Evolutionary conservation across 495 filamentous ascomycete species (phyloP), one percentile per base, ranked within the genome.

Genomic region (Cudoniella acicularis): DNA sequence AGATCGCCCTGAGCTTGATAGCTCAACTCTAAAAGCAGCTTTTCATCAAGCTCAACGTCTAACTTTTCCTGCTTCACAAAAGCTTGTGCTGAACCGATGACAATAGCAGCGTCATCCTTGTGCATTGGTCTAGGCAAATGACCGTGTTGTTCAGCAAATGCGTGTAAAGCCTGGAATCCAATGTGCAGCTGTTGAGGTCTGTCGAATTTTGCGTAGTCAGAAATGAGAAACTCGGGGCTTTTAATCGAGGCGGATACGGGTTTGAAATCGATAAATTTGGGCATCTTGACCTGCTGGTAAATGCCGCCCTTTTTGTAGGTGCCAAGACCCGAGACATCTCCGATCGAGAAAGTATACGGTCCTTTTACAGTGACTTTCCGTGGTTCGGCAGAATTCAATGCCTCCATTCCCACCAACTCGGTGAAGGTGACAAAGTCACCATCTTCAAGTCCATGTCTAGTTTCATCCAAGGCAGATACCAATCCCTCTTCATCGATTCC

Each of bases 151-250:
- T 89, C 83, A 0, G 77, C 81, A 68, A 96, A 99, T 23, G 84
- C 81, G 70, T 96, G 90, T 23, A 99, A 79, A 23, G 92, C 92
- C 72, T 99, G 93, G 66, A 98, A 86, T 54, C 92, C 95, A 59
- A 94, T 73, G 66, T 99, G 95, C 21, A 99, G 81, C 71, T 97
- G 91, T 60, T 85, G 83, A 0, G 95, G 92, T 41, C 95, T 85
- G 68, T 98, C 94, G 55, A 96, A 96, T 69, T 99, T 99, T 72
- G 95, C 95, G 65, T 89, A 97, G 70, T 99, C 95, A 17, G 95
- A 96, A 22, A 96, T 81, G 59, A 99, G 73, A 57, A 93, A 80
- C 56, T 96, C 93, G 9, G 95, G 95, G 54, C 90, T 88, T 69
- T 88, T 88, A 30, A 97, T 71, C 60, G 96, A 84, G 43, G 81